Evolutionary conservation across 2,329 filamentous ascomycete genomes (phyloP), one percentile per base, ranked within the genome.

Genomic region (Phoma sp.): DNA sequence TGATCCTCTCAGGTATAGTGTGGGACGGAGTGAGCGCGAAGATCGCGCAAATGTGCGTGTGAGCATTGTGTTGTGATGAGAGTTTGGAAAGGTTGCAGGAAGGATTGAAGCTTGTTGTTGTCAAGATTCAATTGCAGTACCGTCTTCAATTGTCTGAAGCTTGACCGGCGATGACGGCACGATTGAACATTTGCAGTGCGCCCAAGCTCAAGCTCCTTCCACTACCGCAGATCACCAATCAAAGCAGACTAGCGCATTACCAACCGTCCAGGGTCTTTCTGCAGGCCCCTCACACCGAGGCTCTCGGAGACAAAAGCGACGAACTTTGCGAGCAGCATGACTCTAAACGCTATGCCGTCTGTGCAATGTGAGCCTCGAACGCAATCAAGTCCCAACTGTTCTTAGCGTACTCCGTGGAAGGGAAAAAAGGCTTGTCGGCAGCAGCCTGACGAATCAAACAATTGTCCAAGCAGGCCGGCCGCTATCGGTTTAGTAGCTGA

Each of bases 1-100:
- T 48, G 65, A 55, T 32, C 61, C 67, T 55, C 64, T 58, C 2
- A 72, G 63, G 19, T 57, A 58, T 6, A 70, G 61, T 39, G 47
- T 29, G 4, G 61, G 37, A 1, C 55, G 57, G 27, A 65, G 24
- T 37, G 60, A 57, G 41, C 61, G 63, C 57, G 60, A 51, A 22
- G 65, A 64, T 33, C 61, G 66, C 47, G 59, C 43, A 6, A 68
- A 46, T 13, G 57, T 56, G 35, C 44, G 62, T n/a, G 60, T 57
- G 6, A 71, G 37, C 63, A 73, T 71, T 13, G 10, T 31, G 29
- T 5, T 31, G 25, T 8, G 25, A 2, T 31, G 5, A 13, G 12
- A 5, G 10, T 13, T 13, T 13, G 1, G 15, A 6, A 31, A 31
- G 10, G 12, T 31, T 31, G 29, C 29, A 5, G 29, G 15, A 31